Evolutionary conservation across 2,329 filamentous ascomycete species (phyloP), one percentile per base, ranked within the genome.

Genomic region (Biscogniauxia mediterranea): DNA sequence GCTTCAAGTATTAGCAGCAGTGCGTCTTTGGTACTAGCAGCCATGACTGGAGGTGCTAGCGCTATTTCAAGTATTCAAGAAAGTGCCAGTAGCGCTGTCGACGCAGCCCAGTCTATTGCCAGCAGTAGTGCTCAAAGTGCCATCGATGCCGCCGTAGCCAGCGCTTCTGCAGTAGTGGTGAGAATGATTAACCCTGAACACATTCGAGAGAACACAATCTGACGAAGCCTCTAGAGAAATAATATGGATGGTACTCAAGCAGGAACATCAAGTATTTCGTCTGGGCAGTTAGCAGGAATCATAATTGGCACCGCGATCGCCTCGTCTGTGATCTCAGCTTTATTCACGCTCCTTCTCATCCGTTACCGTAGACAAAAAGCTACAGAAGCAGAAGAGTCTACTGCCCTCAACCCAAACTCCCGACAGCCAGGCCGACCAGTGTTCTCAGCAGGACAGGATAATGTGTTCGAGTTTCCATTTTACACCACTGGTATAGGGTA

Each of bases 241-340:
- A 52, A 25, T 51, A 15, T 21, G 54, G 56, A 50, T 32, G 7
- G 5, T 11, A 19, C 15, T 8, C 50, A 58, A 49, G 15, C 20
- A 15, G 15, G 32, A 5, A 26, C 28, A 23, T 61, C 62, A 17
- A 55, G 49, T 26, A 25, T 67, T 7, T 23, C 58, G 49, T 19
- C 56, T 15, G 61, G 60, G 9, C 60, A 67, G 32, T 56, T 67
- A 8, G 65, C 57, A 26, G 65, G 63, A 13, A 64, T 67, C 49
- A 21, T 67, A 2, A 32, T 66, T 4, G 63, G 57, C 5, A 57
- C 62, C 20, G 61, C 64, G 23, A 17, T 67, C 11, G 23, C 50
- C 17, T 67, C 65, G 11, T 61, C 60, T 38, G 17, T 64, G 8
- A 52, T 55, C 8, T 65, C 63, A 42, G 55, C 58, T 20, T 55